Conservation (phyloP, 2,329 filamentous ascomycete genomes). For the Scedosporium boydii region DNA sequence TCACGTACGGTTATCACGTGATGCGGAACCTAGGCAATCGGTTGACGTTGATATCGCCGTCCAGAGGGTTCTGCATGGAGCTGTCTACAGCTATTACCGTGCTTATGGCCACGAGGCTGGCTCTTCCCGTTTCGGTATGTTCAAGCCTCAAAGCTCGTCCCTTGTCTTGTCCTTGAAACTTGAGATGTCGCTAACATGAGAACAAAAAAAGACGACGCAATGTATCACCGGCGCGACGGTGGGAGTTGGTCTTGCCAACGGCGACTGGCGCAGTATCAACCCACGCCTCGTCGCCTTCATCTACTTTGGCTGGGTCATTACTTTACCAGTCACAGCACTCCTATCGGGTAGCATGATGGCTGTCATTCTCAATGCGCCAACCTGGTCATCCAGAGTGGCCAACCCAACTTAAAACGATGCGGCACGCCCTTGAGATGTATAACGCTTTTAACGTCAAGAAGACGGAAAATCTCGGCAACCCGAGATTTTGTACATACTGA, state of each 20-base stretch:
- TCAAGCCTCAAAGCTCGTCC: no score
- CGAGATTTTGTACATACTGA: not conserved
- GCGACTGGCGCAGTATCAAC: slow-evolving; percentile 39
- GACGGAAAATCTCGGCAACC: not conserved
- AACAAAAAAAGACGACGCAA: slow-evolving; percentile 30
- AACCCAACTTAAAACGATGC: no score
- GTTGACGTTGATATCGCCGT: slow-evolving; percentile 44
- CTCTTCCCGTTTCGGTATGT: slow-evolving; percentile 33
- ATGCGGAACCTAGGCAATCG: slow-evolving; percentile 48
- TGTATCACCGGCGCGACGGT: slow-evolving; percentile 42
- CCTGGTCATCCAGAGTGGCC: slow-evolving; percentile 13
- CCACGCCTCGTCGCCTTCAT: slow-evolving; percentile 37
- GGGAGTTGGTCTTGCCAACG: slow-evolving; percentile 40
- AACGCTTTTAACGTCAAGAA: no score
- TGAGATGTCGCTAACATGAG: not conserved
- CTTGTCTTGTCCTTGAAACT: no score
- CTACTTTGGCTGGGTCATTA: slow-evolving; percentile 40
- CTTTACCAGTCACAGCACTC: slow-evolving; percentile 37
- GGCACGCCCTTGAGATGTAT: no score
- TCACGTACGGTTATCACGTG: slow-evolving; percentile 55
- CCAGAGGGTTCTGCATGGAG: slow-evolving; percentile 41
- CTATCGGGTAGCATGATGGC: slow-evolving; percentile 45
- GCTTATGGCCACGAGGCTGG: slow-evolving; percentile 41
- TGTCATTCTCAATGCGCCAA: slow-evolving; percentile 43
- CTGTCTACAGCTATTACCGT: slow-evolving; percentile 42